Evolutionary conservation across 2,329 filamentous ascomycete genomes (phyloP).

Genomic region (Penicillium psychrosexuale): DNA sequence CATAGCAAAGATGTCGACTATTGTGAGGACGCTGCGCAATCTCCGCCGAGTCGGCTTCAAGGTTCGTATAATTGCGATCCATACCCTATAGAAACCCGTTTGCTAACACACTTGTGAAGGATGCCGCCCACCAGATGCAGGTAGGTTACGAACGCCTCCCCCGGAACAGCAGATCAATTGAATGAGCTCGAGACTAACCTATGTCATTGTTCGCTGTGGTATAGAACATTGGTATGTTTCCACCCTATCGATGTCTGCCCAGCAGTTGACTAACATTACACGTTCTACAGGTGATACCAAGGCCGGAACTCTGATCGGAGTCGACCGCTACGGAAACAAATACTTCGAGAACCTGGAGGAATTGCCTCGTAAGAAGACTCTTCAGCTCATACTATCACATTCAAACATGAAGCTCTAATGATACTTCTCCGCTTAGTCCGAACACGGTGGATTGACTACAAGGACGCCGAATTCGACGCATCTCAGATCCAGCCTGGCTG

Average conservation of each 20-base stretch:
- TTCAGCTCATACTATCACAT: neutral
- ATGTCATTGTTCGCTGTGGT: slow-evolving; percentile 5
- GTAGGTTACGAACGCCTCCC: slow-evolving; percentile 44
- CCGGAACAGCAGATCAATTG: slow-evolving; percentile 6
- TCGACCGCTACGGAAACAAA: slow-evolving; percentile 93
- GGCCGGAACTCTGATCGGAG: slow-evolving; percentile 77
- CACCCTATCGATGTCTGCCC: neutral
- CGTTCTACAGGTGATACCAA: slow-evolving; percentile 81
- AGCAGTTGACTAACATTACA: slow-evolving; percentile 22
- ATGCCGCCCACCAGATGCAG: slow-evolving; percentile 92
- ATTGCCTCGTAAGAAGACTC: slow-evolving; percentile 66
- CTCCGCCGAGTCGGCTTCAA: slow-evolving; percentile 83
- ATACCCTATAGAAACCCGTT: slow-evolving; percentile 13
- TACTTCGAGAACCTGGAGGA: slow-evolving; percentile 96
- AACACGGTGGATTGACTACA: slow-evolving; percentile 97
- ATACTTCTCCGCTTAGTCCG: slow-evolving; percentile 59
- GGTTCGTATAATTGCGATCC: slow-evolving; percentile 49
- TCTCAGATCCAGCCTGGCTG: slow-evolving; percentile 88
- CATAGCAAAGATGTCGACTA: slow-evolving; percentile 74
- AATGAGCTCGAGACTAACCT: slow-evolving; percentile 23
- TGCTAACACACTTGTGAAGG: slow-evolving; percentile 56
- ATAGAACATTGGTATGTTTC: slow-evolving; percentile 45
- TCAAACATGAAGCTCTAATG: slow-evolving; percentile 15
- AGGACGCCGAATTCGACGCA: slow-evolving; percentile 65
- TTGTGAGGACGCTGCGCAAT: slow-evolving; percentile 81